Evolutionary conservation across 768 basidiomycete species (phyloP), one percentile per base, ranked within the genome.

Genomic region (Kwoniella shandongensis): DNA sequence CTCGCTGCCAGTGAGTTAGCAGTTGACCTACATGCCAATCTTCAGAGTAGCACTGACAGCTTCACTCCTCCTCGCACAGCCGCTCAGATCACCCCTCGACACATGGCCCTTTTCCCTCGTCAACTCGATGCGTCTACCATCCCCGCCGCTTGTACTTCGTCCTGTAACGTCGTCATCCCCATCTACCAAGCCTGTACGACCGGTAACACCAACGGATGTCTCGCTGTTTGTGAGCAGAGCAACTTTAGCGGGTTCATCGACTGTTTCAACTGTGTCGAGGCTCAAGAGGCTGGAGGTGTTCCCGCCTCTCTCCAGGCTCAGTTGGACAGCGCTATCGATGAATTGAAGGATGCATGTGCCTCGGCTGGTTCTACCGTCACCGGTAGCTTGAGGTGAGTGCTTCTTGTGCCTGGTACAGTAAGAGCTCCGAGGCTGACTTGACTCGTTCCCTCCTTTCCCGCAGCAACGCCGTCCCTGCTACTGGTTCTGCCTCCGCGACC

Each of bases 161-260:
- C 27, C 18, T 58, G 56, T 25, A 17, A 38, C 39, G 27, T 23
- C 25, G 44, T 48, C 29, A 18, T 58, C 17, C 25, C 50, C 35
- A 58, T 58, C 32, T 58, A 58, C 49, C 50, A 58, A 22, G 48
- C 56, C n/a, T 58, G 56, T 40, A 22, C 36, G 22, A 45, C 42
- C 30, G 45, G 35, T 18, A 41, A 58, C 35, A 22, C 29, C 42
- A 45, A 23, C 32, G 45, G 42, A 15, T 58, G 56, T 51, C 26
- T 58, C 3, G 30, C 20, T 12, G 49, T 58, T 5, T 58, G 56
- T 41, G 18, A 58, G 35, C 56, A 58, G 44, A 32, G 17, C 49
- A 51, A 39, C 10, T 58, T 58, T 49, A 58, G 51, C 49, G 49
- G 47, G n/a, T 50, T 58, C 35, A 35, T 48, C 22, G 48, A 41